A percentile compares a stretch with the other conserved stretches of the same genome.
These are phyloP conservation scores for Lachnellula subtilissima DNA, from an alignment of 2,329 filamentous ascomycete genomes.

Conservation along the genomic window DNA sequence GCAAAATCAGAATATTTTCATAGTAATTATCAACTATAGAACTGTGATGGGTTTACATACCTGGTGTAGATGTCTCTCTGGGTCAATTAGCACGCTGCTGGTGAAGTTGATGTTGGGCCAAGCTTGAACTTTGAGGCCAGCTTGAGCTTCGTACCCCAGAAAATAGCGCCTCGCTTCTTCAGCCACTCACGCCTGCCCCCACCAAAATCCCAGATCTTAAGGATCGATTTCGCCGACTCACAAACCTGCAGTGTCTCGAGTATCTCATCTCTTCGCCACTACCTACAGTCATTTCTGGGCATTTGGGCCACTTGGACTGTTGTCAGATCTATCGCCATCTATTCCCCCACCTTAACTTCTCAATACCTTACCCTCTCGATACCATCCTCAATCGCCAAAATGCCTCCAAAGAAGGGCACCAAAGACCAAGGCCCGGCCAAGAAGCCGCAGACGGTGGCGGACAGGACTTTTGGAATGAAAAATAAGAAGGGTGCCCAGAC, in stretches of 20 bases:
- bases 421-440: slow-evolving; percentile 45
- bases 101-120: slow-evolving; percentile 8
- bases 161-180: slow-evolving; percentile 19
- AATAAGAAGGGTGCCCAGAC: slow-evolving; percentile 95
- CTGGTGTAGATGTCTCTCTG: background rate
- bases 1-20: background rate
- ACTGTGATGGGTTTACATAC: background rate
- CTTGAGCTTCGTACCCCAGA: slow-evolving; percentile 29
- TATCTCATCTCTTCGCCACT: slow-evolving; percentile 3
- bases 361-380: background rate
- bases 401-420: slow-evolving; percentile 65
- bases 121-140: slow-evolving; percentile 26
- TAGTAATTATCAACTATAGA: background rate
- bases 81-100: background rate
- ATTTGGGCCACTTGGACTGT: background rate
- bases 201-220: slow-evolving; percentile 16
- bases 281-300: slow-evolving; percentile 29
- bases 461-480: slow-evolving; percentile 99
- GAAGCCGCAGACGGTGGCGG: slow-evolving; percentile 66
- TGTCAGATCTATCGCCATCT: background rate
- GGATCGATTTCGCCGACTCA: slow-evolving; percentile 11
- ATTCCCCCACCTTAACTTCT: background rate
- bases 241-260: slow-evolving; percentile 11
- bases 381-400: slow-evolving; percentile 40
- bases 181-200: slow-evolving; percentile 17